Base-by-base conservation (phyloP, 2,329 filamentous ascomycete genomes). In the Alternaria postmessia region DNA sequence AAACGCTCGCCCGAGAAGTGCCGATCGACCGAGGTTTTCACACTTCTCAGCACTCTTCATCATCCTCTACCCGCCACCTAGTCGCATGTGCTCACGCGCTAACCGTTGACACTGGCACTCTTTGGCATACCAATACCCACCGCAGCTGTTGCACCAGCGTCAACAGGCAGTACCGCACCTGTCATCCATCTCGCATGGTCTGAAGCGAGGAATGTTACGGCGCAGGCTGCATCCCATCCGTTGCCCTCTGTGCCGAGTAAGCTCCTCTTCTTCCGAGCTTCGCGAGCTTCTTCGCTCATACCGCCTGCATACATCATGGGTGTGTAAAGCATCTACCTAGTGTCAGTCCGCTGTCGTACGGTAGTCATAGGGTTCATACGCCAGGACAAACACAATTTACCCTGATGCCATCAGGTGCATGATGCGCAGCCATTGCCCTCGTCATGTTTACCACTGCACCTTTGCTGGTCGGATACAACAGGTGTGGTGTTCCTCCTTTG, bases 361-460 rank as follows among this genome's bases (percentile, higher is more conserved):
- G 38, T 12, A 43, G 18, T 2, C 2, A 49, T 20, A 20, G 12
- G 4, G 28, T 5, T 54, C 69, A 34, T 62, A 74, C 69, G 12
- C 83, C 83, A 0, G 84, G 84, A 68, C 83, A 86, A 6, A 86
- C 83, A 64, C 85, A 86, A 61, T 87, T 86, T 3, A 86, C 84
- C 14, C 84, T 70, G 36, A 87, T 84, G 0, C 82, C 81, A 39
- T 84, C 79, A 0, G 67, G 38, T 0, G 80, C 84, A 74, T 87
- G 85, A 66, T 87, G 83, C 5, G 80, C 81, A 2, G 85, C 83
- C 85, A 87, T 87, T 0, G 84, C 84, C 42, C 83, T 73, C 0
- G 84, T 87, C 82, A 87, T 83, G 60, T 86, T 84, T 42, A 87
- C 82, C 24, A 87, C 78, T 0, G 84, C 84, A 1, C 84, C 84